Evolutionary conservation across 2,329 filamentous ascomycete genomes (phyloP).

Genomic region (Phialocephala subalpina): DNA sequence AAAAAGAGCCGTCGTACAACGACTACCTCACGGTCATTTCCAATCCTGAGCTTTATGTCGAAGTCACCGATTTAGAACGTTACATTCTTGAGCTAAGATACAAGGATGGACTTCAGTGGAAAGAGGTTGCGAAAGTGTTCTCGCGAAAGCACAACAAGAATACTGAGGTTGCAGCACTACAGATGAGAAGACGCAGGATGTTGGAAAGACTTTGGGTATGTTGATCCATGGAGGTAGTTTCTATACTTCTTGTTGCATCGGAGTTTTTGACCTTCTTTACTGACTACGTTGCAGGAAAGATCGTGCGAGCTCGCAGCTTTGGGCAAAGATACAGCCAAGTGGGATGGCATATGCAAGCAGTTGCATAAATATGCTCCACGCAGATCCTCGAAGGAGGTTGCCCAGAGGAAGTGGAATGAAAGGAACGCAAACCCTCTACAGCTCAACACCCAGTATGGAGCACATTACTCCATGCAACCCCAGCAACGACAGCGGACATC

Average conservation of each 20-base stretch:
- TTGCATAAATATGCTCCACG: constrained; percentile 44
- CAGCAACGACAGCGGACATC: constrained; percentile 17
- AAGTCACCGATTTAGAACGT: constrained; percentile 43
- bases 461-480: constrained; percentile 11
- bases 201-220: constrained; percentile 43
- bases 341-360: background rate
- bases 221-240: constrained; percentile 33
- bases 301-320: constrained; percentile 2
- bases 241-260: constrained; percentile 13
- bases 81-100: constrained; percentile 45
- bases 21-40: constrained; percentile 24
- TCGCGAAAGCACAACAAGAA: constrained; percentile 41
- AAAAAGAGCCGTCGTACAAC: constrained; percentile 32
- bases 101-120: constrained; percentile 45
- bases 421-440: constrained; percentile 30
- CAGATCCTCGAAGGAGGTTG: constrained; percentile 44
- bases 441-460: background rate
- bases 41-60: constrained; percentile 10
- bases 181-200: constrained; percentile 48
- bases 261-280: constrained; percentile 17
- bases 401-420: constrained; percentile 46
- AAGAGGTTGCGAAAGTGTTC: constrained; percentile 43
- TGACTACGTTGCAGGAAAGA: constrained; percentile 14
- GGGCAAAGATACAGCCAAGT: background rate
- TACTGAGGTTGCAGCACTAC: constrained; percentile 45